These are phyloP conservation scores for Scutellaria barbata DNA, from an alignment of 257 asterid genomes.

Conservation along the genomic window DNA sequence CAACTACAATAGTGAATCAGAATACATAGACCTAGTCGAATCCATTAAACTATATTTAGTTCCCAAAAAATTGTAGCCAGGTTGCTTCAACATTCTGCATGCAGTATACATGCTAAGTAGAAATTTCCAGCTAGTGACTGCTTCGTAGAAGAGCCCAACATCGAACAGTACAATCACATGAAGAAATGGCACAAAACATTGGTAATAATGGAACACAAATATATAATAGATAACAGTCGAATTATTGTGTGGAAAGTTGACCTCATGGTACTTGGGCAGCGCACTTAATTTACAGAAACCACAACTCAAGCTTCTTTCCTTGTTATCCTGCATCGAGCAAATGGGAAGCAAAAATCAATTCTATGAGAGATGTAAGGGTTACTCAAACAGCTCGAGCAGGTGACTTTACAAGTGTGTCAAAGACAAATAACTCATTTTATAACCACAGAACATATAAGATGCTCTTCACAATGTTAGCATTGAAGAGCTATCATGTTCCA, in stretches of 20 bases:
- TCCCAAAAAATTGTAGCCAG: not conserved
- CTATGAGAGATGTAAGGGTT: not conserved
- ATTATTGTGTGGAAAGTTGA: not conserved
- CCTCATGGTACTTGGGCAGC: not conserved
- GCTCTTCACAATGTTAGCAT: not conserved
- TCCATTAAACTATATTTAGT: not conserved
- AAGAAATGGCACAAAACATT: not conserved
- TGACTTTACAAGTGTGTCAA: too few species aligned
- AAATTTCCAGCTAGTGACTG: not conserved
- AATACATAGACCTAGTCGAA: not conserved
- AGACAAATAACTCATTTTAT: not conserved
- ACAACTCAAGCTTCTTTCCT: slow-evolving; percentile 74
- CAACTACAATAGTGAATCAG: slow-evolving; percentile 18
- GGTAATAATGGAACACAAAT: not conserved
- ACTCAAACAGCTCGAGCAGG: too few species aligned
- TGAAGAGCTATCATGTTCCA: not conserved
- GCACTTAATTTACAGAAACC: not conserved
- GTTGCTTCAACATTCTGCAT: slow-evolving; percentile 4
- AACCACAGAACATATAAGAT: not conserved
- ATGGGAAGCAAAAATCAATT: slow-evolving; percentile 20
- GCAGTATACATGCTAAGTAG: not conserved
- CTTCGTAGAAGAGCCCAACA: not conserved
- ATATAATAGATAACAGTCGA: not conserved
- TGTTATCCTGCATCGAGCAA: slow-evolving; percentile 62
- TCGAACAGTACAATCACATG: too few species aligned